Conservation (phyloP, 768 basidiomycete genomes). For the Rhizopogon salebrosus region DNA sequence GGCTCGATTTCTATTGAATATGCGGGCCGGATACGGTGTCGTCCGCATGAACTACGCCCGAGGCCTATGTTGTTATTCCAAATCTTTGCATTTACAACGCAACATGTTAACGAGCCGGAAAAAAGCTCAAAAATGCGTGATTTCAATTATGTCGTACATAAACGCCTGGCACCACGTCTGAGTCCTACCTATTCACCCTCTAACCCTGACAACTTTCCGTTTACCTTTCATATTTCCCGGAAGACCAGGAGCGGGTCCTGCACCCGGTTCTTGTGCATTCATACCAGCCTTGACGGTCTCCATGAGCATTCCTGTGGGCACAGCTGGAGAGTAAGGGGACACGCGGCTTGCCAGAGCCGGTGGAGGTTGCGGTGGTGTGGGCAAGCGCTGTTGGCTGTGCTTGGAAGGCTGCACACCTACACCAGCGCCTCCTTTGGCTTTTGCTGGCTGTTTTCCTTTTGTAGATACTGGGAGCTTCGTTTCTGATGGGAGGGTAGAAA, state of each 20-base stretch:
- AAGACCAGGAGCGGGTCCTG: conserved; percentile 26
- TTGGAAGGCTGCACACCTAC: conserved; percentile 21
- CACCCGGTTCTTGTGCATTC: conserved; percentile 55
- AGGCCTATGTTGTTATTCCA: too few relatives aligned
- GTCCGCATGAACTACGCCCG: too few relatives aligned
- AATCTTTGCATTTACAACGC: too few relatives aligned
- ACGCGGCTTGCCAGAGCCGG: conserved; percentile 70
- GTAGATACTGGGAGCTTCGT: conserved; percentile 26
- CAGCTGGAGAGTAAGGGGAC: conserved; percentile 75
- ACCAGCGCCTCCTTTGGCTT: conserved; percentile 38
- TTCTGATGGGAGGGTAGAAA: conserved; percentile 24
- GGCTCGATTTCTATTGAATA: too few relatives aligned
- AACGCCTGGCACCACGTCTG: background rate
- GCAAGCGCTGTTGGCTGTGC: conserved; percentile 43
- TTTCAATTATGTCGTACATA: background rate
- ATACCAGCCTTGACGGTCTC: conserved; percentile 85
- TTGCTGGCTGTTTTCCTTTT: conserved; percentile 49
- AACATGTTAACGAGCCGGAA: background rate
- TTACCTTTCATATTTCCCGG: conserved; percentile 59
- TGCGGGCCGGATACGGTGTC: too few relatives aligned
- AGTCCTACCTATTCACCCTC: conserved; percentile 34
- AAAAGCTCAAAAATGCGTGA: background rate
- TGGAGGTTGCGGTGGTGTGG: conserved; percentile 71
- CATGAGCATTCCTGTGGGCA: conserved; percentile 72
- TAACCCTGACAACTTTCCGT: conserved; percentile 73